Evolutionary conservation across 139 green algal species (phyloP).

Genomic region (Chlamydomonas schloesseri): DNA sequence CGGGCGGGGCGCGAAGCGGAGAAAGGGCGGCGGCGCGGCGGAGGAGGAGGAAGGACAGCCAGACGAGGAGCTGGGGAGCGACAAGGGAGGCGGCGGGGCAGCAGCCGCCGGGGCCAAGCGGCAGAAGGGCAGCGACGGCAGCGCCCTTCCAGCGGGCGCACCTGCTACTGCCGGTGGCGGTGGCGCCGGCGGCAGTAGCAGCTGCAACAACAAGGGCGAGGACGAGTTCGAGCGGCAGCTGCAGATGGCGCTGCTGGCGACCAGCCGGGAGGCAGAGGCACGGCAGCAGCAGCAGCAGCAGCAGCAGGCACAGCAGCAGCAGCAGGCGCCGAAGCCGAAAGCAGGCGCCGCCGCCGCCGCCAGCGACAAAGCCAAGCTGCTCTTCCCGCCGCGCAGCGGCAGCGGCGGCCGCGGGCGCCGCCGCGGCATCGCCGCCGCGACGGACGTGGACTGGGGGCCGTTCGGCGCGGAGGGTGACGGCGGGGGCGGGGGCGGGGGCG

Average conservation of each 20-base stretch:
- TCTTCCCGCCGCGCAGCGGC: background rate
- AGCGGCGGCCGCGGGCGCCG: background rate
- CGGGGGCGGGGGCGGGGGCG: background rate
- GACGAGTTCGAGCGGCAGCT: conserved; percentile 91
- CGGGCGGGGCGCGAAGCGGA: background rate
- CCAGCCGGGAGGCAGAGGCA: conserved; percentile 57
- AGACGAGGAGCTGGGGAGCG: no score
- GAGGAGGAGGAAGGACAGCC: background rate
- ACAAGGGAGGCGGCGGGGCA: no score
- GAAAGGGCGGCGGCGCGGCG: background rate
- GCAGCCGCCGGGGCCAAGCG: background rate
- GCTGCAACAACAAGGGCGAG: conserved; percentile 78
- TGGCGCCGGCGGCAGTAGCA: background rate
- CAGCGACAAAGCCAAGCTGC: background rate
- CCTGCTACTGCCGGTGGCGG: background rate
- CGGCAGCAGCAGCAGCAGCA: conserved; percentile 6
- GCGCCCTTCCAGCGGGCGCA: background rate
- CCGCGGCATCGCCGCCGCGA: background rate
- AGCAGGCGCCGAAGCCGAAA: no score
- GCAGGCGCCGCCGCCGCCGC: background rate
- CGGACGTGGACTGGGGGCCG: background rate
- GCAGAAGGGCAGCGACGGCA: background rate
- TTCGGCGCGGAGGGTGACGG: background rate
- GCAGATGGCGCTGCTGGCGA: conserved; percentile 81
- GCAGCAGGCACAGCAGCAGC: background rate